Percentiles rank a stretch among this genome's conserved stretches.
phyloP scores from a whole-genome alignment of 192 early-diverging fungal species.

The Cetraspora pellucida region DNA sequence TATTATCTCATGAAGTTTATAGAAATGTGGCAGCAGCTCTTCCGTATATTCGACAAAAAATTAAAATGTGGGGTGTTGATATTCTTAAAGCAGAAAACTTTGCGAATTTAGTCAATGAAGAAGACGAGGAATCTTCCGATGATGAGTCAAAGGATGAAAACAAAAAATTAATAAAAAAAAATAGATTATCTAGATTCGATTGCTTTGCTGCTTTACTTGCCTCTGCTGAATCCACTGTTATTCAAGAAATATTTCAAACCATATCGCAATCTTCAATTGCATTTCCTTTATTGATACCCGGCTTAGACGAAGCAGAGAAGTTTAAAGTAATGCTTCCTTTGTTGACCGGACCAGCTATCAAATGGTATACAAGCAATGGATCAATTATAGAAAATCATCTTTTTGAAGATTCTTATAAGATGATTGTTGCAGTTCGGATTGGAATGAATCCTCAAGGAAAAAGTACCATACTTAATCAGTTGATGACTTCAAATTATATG shows the following conservation, averaged over 20 bases:
- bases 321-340: constrained; percentile 31
- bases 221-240: constrained; percentile 22
- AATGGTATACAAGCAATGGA: constrained; percentile 30
- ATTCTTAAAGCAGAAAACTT: constrained; percentile 33
- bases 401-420: constrained; percentile 11
- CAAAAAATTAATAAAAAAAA: background rate
- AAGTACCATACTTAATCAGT: constrained; percentile 31
- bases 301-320: constrained; percentile 3
- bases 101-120: background rate
- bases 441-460: constrained; percentile 17
- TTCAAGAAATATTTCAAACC: constrained; percentile 31
- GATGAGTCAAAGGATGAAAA: background rate
- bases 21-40: constrained; percentile 5
- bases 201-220: constrained; percentile 20
- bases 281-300: constrained; percentile 25
- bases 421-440: constrained; percentile 28
- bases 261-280: constrained; percentile 32
- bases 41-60: constrained; percentile 24
- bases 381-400: constrained; percentile 33
- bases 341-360: constrained; percentile 18
- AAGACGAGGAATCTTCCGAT: background rate
- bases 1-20: background rate
- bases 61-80: constrained; percentile 32
- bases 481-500: constrained; percentile 26
- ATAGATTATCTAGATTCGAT: constrained; percentile 26